A percentile compares a stretch with the other conserved stretches of the same genome.
These are phyloP conservation scores for Tulasnella sp. DNA, from an alignment of 768 basidiomycete genomes.

Conservation along the genomic window DNA sequence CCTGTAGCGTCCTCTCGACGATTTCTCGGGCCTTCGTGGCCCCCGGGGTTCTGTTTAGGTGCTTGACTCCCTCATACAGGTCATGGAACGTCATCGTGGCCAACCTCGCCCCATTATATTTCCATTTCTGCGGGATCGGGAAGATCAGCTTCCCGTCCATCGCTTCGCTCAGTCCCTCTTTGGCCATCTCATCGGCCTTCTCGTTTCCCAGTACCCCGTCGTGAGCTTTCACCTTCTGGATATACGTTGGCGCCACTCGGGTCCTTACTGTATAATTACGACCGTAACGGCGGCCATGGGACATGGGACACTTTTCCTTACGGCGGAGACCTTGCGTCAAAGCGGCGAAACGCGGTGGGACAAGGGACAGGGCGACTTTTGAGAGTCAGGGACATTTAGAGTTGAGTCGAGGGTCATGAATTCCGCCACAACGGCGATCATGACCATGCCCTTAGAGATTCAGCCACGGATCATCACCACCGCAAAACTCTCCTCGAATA, in stretches of 20 bases:
- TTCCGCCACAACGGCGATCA: too few species aligned
- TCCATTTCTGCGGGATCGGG: not conserved
- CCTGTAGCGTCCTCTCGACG: not conserved
- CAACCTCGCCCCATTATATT: not conserved
- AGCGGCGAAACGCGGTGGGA: too few species aligned
- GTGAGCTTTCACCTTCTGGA: conserved; percentile 14
- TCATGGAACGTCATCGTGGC: not conserved
- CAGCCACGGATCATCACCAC: too few species aligned
- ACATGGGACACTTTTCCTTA: too few species aligned
- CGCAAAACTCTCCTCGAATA: too few species aligned
- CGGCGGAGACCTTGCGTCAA: too few species aligned
- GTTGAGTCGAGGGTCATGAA: too few species aligned
- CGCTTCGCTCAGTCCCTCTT: not conserved
- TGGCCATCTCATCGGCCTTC: not conserved
- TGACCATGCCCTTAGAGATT: too few species aligned
- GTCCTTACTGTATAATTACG: too few species aligned
- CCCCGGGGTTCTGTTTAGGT: not conserved
- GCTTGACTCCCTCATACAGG: not conserved
- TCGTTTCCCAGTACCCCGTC: not conserved
- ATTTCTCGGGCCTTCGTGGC: not conserved
- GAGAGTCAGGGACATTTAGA: too few species aligned
- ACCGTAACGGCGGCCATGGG: too few species aligned
- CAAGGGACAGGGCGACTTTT: too few species aligned
- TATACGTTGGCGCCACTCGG: not conserved
- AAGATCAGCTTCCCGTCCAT: not conserved